Percentiles rank a stretch among this genome's conserved stretches.
phyloP scores from a whole-genome alignment of 2,329 filamentous ascomycete genomes.

The Aspergillus unguis region DNA sequence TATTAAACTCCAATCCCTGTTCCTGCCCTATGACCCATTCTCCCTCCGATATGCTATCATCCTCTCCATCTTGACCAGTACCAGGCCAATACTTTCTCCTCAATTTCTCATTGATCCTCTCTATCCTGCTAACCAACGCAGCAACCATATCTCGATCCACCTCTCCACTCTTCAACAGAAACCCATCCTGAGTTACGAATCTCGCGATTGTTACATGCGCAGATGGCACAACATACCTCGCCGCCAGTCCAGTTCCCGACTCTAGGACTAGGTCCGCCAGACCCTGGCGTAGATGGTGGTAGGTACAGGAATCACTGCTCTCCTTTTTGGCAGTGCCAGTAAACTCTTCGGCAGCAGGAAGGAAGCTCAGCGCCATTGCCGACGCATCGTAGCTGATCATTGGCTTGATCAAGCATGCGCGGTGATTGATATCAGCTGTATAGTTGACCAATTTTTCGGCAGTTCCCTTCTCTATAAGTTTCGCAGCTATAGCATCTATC shows the following conservation, averaged over 20 bases:
- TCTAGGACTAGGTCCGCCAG: slow-evolving; percentile 61
- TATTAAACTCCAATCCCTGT: slow-evolving; percentile 71
- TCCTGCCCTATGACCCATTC: slow-evolving; percentile 90
- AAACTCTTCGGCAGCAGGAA: slow-evolving; percentile 69
- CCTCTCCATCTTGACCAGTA: slow-evolving; percentile 40
- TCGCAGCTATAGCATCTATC: slow-evolving; percentile 60
- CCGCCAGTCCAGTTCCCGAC: slow-evolving; percentile 67
- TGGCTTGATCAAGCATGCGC: slow-evolving; percentile 75
- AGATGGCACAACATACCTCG: slow-evolving; percentile 82
- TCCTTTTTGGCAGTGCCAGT: background rate
- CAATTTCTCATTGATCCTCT: slow-evolving; percentile 74
- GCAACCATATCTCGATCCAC: slow-evolving; percentile 54
- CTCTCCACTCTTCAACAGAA: slow-evolving; percentile 31
- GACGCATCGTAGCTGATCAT: slow-evolving; percentile 79
- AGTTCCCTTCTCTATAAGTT: slow-evolving; percentile 49
- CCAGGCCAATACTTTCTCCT: slow-evolving; percentile 66
- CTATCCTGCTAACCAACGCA: slow-evolving; percentile 66
- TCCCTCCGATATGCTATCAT: slow-evolving; percentile 48
- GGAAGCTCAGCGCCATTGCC: slow-evolving; percentile 80
- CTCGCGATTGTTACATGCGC: slow-evolving; percentile 85
- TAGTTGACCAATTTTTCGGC: slow-evolving; percentile 63
- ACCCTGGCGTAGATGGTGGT: slow-evolving; percentile 85
- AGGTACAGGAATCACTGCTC: slow-evolving; percentile 68
- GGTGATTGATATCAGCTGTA: slow-evolving; percentile 59
- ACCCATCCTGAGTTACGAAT: slow-evolving; percentile 67